Conservation (phyloP, 2,329 filamentous ascomycete genomes). For the Reticulascus tulasneorum region DNA sequence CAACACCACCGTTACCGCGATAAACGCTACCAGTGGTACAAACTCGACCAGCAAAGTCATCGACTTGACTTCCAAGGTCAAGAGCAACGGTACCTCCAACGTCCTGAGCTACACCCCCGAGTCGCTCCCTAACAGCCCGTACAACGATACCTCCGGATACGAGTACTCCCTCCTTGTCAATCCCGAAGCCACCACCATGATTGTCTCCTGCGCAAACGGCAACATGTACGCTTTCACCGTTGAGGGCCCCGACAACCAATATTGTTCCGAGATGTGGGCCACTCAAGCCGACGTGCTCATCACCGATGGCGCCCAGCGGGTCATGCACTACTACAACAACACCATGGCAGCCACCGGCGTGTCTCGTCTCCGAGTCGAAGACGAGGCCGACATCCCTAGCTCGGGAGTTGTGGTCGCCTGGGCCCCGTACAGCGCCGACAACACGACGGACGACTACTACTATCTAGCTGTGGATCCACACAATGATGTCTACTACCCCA, state of each 20-base stretch:
- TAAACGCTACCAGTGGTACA: background rate
- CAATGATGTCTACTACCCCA: slow-evolving; percentile 21
- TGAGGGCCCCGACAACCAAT: slow-evolving; percentile 13
- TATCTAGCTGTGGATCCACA: slow-evolving; percentile 18
- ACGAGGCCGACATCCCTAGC: slow-evolving; percentile 13
- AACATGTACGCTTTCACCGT: slow-evolving; percentile 25
- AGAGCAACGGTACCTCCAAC: slow-evolving; percentile 1
- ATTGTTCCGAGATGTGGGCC: slow-evolving; percentile 21
- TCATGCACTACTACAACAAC: slow-evolving; percentile 29
- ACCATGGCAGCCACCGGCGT: slow-evolving; percentile 27
- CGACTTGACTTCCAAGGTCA: slow-evolving; percentile 1
- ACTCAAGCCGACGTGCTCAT: slow-evolving; percentile 15
- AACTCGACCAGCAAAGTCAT: slow-evolving; percentile 3
- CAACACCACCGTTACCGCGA: background rate
- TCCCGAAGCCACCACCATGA: slow-evolving; percentile 12
- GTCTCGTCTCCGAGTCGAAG: slow-evolving; percentile 21
- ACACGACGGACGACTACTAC: slow-evolving; percentile 8
- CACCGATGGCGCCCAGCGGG: slow-evolving; percentile 17
- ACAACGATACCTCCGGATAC: slow-evolving; percentile 12
- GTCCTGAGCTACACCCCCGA: slow-evolving; percentile 3
- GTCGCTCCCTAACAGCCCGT: slow-evolving; percentile 7
- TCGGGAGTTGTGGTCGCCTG: slow-evolving; percentile 15
- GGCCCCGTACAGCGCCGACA: slow-evolving; percentile 6
- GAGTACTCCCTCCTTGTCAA: slow-evolving; percentile 19
- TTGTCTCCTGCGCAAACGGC: slow-evolving; percentile 28